These are phyloP conservation scores for Nigrograna mackinnonii DNA, from an alignment of 2,329 filamentous ascomycete species.

Conservation along the genomic window DNA sequence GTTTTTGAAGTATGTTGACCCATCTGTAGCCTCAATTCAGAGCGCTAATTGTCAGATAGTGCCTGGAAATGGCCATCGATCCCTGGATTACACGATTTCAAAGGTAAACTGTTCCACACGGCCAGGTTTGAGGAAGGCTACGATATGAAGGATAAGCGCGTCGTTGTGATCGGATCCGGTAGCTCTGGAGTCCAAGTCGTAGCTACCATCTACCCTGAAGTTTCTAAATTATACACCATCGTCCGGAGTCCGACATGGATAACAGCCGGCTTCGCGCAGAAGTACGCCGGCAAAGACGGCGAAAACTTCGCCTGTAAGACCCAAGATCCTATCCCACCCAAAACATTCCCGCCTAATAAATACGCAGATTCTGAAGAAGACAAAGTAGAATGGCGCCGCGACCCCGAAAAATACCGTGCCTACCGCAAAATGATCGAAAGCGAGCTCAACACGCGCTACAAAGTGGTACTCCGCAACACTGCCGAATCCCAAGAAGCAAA, in stretches of 20 bases:
- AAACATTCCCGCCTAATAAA: neutral
- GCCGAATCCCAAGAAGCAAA: neutral
- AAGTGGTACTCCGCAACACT: neutral
- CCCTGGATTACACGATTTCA: slow-evolving; percentile 7
- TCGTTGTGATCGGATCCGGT: slow-evolving; percentile 8
- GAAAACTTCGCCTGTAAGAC: slow-evolving; percentile 1
- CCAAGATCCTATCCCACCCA: neutral
- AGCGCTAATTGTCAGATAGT: neutral
- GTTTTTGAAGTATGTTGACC: slow-evolving; percentile 4
- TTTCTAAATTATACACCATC: slow-evolving; percentile 5
- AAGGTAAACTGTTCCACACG: slow-evolving; percentile 10
- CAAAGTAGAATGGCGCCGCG: neutral
- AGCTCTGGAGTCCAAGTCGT: slow-evolving; percentile 5
- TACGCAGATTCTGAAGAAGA: slow-evolving; percentile 1
- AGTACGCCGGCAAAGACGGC: slow-evolving; percentile 1
- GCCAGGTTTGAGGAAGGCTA: slow-evolving; percentile 7
- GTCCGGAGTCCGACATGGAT: slow-evolving; percentile 5
- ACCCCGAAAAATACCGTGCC: slow-evolving; percentile 4
- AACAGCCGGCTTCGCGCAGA: slow-evolving; percentile 1
- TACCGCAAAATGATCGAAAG: neutral
- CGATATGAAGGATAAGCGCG: slow-evolving; percentile 7
- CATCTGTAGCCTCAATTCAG: too few species aligned
- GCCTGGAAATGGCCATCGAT: slow-evolving; percentile 7
- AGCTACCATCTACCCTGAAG: slow-evolving; percentile 4
- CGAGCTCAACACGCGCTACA: neutral